A percentile compares a stretch with the other conserved stretches of the same genome.
Conservation (phyloP, 345 rosid genomes). For the Excoecaria cochinchinensis region DNA sequence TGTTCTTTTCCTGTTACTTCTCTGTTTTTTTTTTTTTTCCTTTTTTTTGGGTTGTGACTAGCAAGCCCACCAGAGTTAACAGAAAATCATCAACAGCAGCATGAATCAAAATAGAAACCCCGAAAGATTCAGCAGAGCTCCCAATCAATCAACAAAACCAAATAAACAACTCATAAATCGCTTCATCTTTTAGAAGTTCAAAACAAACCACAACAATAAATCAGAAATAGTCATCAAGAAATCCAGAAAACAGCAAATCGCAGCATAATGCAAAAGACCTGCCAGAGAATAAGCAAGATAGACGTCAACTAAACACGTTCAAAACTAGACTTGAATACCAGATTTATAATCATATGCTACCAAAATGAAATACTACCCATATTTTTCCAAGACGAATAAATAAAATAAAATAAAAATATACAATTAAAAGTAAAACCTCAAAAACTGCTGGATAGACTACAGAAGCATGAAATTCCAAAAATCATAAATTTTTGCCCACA, state of each 20-base stretch:
- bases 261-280: slow-evolving; percentile 30
- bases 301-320: neutral
- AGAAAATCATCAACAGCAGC: slow-evolving; percentile 19
- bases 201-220: slow-evolving; percentile 19
- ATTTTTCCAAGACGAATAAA: neutral
- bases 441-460: too few relatives aligned
- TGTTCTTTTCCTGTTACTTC: slow-evolving; percentile 20
- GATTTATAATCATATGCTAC: neutral
- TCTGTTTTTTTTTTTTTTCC: slow-evolving; percentile 16
- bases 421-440: neutral
- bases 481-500: neutral
- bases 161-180: slow-evolving; percentile 49
- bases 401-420: neutral
- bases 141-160: slow-evolving; percentile 65
- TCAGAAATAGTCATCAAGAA: slow-evolving; percentile 26
- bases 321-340: neutral
- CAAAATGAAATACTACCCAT: neutral
- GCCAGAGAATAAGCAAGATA: neutral
- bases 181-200: slow-evolving; percentile 46
- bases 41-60: slow-evolving; percentile 6
- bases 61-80: slow-evolving; percentile 2
- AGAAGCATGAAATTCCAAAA: neutral
- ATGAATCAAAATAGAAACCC: neutral
- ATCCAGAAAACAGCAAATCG: slow-evolving; percentile 19
- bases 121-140: slow-evolving; percentile 6